phyloP scores from a whole-genome alignment of 2,329 filamentous ascomycete genomes.

The Exophiala aquamarina region DNA sequence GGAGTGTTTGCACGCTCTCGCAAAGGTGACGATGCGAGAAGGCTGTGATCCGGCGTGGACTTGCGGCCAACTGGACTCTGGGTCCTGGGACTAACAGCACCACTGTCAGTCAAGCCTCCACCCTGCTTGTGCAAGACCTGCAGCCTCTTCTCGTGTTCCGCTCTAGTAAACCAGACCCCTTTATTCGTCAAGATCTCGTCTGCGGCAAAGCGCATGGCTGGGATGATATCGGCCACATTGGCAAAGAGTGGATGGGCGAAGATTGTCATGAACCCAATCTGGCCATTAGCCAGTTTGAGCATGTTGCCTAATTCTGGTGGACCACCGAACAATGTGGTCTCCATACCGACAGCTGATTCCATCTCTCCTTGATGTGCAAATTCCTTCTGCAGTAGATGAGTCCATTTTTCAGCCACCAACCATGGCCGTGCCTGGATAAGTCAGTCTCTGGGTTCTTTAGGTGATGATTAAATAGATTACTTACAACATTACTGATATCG shows the following conservation, averaged over 20 bases:
- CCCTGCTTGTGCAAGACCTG: conserved; percentile 44
- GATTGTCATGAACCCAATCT: conserved; percentile 94
- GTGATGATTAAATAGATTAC: conserved; percentile 38
- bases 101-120: conserved; percentile 27
- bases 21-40: conserved; percentile 22
- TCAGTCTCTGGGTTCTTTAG: background rate
- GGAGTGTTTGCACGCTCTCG: conserved; percentile 12
- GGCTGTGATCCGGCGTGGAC: background rate
- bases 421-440: conserved; percentile 73
- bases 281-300: conserved; percentile 78
- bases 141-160: conserved; percentile 61
- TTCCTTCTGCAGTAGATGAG: conserved; percentile 89
- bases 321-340: conserved; percentile 77
- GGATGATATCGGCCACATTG: conserved; percentile 81
- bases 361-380: conserved; percentile 91
- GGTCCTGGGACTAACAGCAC: conserved; percentile 26
- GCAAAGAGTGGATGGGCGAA: conserved; percentile 92
- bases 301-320: conserved; percentile 80
- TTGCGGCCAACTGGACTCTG: conserved; percentile 22
- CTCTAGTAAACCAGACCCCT: conserved; percentile 67
- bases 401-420: conserved; percentile 82
- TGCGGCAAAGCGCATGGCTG: conserved; percentile 79
- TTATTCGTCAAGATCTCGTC: conserved; percentile 79
- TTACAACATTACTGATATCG: conserved; percentile 95
- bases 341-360: conserved; percentile 84